These are phyloP conservation scores for Coccomyxa sp. DNA, from an alignment of 139 green algal species.

Conservation along the genomic window DNA sequence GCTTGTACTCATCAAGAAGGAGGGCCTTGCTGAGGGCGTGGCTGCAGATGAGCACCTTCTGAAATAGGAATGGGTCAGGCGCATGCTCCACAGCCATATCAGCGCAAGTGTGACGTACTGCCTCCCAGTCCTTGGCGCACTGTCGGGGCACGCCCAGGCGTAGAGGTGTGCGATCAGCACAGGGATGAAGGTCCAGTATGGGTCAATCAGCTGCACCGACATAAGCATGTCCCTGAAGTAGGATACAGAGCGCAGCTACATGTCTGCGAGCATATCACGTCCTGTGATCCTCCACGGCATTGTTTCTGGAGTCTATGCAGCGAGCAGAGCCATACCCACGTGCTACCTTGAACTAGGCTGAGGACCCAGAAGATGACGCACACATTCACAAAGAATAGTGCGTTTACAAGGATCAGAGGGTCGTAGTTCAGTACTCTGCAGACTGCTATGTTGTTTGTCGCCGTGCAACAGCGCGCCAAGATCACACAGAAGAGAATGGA, in stretches of 20 bases:
- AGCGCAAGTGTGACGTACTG: constrained; percentile 20
- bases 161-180: constrained; percentile 50
- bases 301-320: not conserved
- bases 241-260: not conserved
- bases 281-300: not conserved
- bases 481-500: too few species aligned
- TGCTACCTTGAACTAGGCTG: constrained; percentile 38
- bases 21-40: not conserved
- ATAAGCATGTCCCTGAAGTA: not conserved
- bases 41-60: constrained; percentile 25
- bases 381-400: not conserved
- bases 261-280: not conserved
- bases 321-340: constrained; percentile 21
- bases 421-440: not conserved
- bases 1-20: not conserved
- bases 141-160: constrained; percentile 25
- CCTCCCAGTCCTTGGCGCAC: constrained; percentile 5
- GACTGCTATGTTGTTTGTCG: too few species aligned
- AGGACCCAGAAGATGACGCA: constrained; percentile 37
- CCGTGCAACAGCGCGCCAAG: too few species aligned
- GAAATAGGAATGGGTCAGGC: constrained; percentile 69
- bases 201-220: constrained; percentile 47
- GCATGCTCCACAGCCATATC: constrained; percentile 40
- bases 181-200: constrained; percentile 66
- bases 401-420: not conserved